A percentile compares a stretch with the other conserved stretches of the same genome.
Evolutionary conservation across 1,139 yeast species (phyloP).

Genomic region (Hyphopichia fennica): DNA sequence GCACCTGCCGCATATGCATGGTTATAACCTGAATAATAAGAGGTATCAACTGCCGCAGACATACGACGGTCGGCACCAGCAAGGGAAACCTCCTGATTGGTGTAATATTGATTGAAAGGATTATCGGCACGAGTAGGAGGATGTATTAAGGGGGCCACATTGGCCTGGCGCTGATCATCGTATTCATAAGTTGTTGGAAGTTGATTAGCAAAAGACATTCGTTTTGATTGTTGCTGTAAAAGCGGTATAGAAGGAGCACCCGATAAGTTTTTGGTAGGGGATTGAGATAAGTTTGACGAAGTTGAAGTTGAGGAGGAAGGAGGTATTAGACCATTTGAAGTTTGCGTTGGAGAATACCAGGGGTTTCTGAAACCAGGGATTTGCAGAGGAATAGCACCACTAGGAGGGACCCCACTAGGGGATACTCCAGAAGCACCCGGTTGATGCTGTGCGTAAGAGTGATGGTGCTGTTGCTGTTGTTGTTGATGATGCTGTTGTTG

Average conservation of each 20-base stretch:
- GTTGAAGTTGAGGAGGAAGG: constrained; percentile 2
- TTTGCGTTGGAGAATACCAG: constrained; percentile 36
- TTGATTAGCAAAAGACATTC: constrained; percentile 44
- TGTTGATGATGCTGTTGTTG: constrained; percentile 13
- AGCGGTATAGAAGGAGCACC: constrained; percentile 17
- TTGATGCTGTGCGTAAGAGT: constrained; percentile 9
- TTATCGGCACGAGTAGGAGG: constrained; percentile 52
- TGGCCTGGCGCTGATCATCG: constrained; percentile 18
- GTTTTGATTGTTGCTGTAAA: constrained; percentile 32
- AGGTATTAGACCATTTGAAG: constrained; percentile 9
- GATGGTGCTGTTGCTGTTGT: constrained; percentile 12
- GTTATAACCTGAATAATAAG: constrained; percentile 10
- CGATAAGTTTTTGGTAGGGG: constrained; percentile 30
- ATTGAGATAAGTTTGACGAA: constrained; percentile 18
- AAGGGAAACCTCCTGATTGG: constrained; percentile 38
- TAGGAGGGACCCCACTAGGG: no score
- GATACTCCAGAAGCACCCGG: constrained; percentile 5
- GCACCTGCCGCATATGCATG: neutral
- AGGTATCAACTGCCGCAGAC: constrained; percentile 44
- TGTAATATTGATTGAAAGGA: constrained; percentile 48
- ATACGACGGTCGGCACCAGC: constrained; percentile 37
- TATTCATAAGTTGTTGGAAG: constrained; percentile 55
- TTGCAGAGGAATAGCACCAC: no score
- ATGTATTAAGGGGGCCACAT: constrained; percentile 31
- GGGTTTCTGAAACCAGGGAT: constrained; percentile 46